Conservation (phyloP, 2,329 filamentous ascomycete genomes). For the Diaporthe longicolla region DNA sequence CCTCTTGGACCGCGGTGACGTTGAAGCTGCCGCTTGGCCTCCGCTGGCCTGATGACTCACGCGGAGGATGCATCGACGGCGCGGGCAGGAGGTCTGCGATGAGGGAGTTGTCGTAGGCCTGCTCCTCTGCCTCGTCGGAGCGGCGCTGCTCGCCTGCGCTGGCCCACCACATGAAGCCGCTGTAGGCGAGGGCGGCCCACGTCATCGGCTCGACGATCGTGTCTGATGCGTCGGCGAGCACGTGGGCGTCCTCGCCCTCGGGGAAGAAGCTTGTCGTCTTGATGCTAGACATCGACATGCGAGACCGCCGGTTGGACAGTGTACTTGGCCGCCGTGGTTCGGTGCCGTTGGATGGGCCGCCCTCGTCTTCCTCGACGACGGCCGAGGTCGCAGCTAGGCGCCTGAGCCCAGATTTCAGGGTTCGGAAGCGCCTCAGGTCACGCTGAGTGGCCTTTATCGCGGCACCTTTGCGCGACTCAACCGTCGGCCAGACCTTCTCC, state of each 20-base stretch:
- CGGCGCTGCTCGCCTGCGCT: slow-evolving; percentile 81
- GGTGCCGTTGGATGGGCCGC: slow-evolving; percentile 18
- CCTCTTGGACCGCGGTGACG: slow-evolving; percentile 47
- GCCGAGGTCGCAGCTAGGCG: slow-evolving; percentile 54
- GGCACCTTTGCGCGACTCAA: slow-evolving; percentile 75
- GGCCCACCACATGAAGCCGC: slow-evolving; percentile 92
- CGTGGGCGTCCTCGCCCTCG: slow-evolving; percentile 53
- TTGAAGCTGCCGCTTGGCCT: slow-evolving; percentile 43
- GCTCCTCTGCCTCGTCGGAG: slow-evolving; percentile 72
- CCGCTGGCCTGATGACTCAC: slow-evolving; percentile 37
- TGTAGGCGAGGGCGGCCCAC: slow-evolving; percentile 83
- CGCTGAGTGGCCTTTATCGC: slow-evolving; percentile 89
- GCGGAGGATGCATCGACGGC: slow-evolving; percentile 45
- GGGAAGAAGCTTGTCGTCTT: slow-evolving; percentile 36
- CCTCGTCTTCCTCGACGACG: slow-evolving; percentile 41
- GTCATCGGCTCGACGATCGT: slow-evolving; percentile 73
- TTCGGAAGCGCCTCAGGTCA: slow-evolving; percentile 84
- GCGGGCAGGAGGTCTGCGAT: slow-evolving; percentile 64
- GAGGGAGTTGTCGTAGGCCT: slow-evolving; percentile 67
- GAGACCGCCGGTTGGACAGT: slow-evolving; percentile 31
- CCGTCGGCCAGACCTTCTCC: slow-evolving; percentile 80
- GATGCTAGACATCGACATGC: slow-evolving; percentile 40
- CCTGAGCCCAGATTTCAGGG: slow-evolving; percentile 75
- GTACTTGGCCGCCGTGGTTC: slow-evolving; percentile 36
- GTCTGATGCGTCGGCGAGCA: slow-evolving; percentile 65